A percentile compares a stretch with the other conserved stretches of the same genome.
Evolutionary conservation across 345 rosid genomes (phyloP).

Genomic region (Cochlearia excelsa): DNA sequence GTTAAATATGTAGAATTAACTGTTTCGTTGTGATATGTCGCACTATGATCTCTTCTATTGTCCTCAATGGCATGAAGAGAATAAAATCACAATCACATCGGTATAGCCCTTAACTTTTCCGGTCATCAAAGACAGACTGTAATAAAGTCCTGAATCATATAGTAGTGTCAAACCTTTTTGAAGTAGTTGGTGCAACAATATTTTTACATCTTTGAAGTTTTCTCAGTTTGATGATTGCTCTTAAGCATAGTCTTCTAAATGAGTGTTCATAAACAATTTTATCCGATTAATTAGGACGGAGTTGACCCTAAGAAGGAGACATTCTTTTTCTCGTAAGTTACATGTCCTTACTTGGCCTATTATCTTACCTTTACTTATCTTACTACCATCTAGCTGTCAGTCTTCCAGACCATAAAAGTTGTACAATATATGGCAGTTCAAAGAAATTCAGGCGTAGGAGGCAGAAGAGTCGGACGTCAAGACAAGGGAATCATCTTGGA

Average conservation of each 20-base stretch:
- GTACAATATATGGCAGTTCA: constrained; percentile 49
- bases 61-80: constrained; percentile 11
- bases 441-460: constrained; percentile 62
- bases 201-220: constrained; percentile 8
- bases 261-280: constrained; percentile 9
- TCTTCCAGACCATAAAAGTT: constrained; percentile 15
- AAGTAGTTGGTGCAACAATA: constrained; percentile 24
- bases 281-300: constrained; percentile 68
- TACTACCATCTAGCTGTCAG: constrained; percentile 17
- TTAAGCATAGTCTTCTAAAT: constrained; percentile 7
- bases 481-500: constrained; percentile 56
- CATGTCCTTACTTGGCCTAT: constrained; percentile 22
- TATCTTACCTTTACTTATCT: constrained; percentile 8
- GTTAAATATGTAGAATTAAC: constrained; percentile 10
- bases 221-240: constrained; percentile 5
- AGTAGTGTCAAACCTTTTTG: constrained; percentile 10
- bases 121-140: constrained; percentile 14
- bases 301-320: constrained; percentile 94
- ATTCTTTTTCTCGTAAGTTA: constrained; percentile 69
- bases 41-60: constrained; percentile 4
- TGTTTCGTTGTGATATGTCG: constrained; percentile 16
- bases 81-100: background rate
- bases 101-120: constrained; percentile 12
- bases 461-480: constrained; percentile 49
- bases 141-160: constrained; percentile 12